Conservation (phyloP, 2,329 filamentous ascomycete species). For the Biscogniauxia sp. region DNA sequence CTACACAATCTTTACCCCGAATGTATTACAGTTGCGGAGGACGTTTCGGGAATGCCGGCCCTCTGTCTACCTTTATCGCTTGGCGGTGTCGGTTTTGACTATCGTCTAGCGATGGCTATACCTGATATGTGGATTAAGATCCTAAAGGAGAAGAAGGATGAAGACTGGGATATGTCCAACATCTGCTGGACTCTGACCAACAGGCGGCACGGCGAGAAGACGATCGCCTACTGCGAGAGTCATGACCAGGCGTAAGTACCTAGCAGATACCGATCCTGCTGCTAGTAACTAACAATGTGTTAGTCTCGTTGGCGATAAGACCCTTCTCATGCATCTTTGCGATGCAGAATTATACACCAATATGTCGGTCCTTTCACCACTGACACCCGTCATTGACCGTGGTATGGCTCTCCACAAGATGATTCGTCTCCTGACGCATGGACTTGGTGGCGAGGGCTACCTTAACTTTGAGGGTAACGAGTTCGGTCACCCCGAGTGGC, state of each 20-base stretch:
- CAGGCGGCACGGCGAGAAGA: slow-evolving; percentile 92
- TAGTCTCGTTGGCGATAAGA: slow-evolving; percentile 93
- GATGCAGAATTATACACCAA: slow-evolving; percentile 97
- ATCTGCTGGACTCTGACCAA: slow-evolving; percentile 89
- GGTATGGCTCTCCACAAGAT: slow-evolving; percentile 95
- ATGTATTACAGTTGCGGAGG: slow-evolving; percentile 88
- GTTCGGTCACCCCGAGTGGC: slow-evolving; percentile 98
- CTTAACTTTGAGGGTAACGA: slow-evolving; percentile 99
- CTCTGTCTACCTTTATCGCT: slow-evolving; percentile 81
- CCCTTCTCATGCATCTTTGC: slow-evolving; percentile 96
- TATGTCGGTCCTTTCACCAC: slow-evolving; percentile 83
- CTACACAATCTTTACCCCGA: slow-evolving; percentile 86
- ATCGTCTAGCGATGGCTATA: slow-evolving; percentile 94
- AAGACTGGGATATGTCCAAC: slow-evolving; percentile 85
- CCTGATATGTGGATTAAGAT: slow-evolving; percentile 99
- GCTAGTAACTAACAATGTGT: slow-evolving; percentile 16
- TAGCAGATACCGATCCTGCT: not conserved
- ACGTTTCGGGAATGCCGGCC: slow-evolving; percentile 98
- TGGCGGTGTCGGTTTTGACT: slow-evolving; percentile 94
- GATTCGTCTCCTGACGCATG: slow-evolving; percentile 91
- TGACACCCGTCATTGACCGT: slow-evolving; percentile 85
- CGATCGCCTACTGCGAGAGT: slow-evolving; percentile 94
- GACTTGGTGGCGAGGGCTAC: slow-evolving; percentile 90
- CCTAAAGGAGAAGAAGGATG: slow-evolving; percentile 86
- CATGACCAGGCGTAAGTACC: slow-evolving; percentile 89